These are phyloP conservation scores for Lactarius sp. DNA, from an alignment of 768 basidiomycete genomes.

Conservation along the genomic window DNA sequence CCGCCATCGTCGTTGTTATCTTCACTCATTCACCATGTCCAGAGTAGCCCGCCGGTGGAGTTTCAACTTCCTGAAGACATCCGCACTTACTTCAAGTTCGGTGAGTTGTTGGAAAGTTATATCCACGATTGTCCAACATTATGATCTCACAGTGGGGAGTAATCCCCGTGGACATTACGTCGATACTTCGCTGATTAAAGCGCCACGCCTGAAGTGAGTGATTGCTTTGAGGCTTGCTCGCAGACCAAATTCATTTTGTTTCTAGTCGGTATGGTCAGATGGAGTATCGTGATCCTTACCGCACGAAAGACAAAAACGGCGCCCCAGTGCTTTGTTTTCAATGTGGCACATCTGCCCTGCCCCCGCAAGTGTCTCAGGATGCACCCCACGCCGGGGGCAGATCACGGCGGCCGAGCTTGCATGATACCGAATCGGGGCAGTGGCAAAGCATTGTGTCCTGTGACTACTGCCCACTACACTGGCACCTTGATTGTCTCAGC, in stretches of 20 bases:
- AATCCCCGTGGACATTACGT: constrained; percentile 80
- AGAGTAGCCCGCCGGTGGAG: constrained; percentile 67
- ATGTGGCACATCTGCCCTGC: constrained; percentile 78
- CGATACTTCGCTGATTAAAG: constrained; percentile 70
- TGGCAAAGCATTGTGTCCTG: constrained; percentile 85
- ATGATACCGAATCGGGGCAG: constrained; percentile 42
- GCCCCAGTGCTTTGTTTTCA: constrained; percentile 84
- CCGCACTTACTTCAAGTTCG: constrained; percentile 78
- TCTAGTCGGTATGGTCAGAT: constrained; percentile 77
- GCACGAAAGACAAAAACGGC: constrained; percentile 80
- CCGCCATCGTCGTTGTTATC: constrained; percentile 63
- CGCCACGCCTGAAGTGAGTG: constrained; percentile 77
- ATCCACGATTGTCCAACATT: background rate
- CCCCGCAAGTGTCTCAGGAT: constrained; percentile 47
- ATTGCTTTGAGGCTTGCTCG: constrained; percentile 18
- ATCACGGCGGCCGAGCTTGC: constrained; percentile 43
- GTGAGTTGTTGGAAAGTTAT: constrained; percentile 37
- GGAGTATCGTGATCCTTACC: constrained; percentile 87
- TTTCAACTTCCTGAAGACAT: constrained; percentile 87
- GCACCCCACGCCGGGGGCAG: constrained; percentile 48
- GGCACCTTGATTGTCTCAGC: constrained; percentile 95
- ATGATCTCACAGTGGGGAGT: constrained; percentile 55
- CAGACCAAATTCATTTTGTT: constrained; percentile 9
- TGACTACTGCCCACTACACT: constrained; percentile 91
- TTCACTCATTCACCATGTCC: constrained; percentile 65